Percentiles rank a stretch among this genome's conserved stretches.
Conservation (phyloP, 2,329 filamentous ascomycete species). For the Huntiella abstrusa region DNA sequence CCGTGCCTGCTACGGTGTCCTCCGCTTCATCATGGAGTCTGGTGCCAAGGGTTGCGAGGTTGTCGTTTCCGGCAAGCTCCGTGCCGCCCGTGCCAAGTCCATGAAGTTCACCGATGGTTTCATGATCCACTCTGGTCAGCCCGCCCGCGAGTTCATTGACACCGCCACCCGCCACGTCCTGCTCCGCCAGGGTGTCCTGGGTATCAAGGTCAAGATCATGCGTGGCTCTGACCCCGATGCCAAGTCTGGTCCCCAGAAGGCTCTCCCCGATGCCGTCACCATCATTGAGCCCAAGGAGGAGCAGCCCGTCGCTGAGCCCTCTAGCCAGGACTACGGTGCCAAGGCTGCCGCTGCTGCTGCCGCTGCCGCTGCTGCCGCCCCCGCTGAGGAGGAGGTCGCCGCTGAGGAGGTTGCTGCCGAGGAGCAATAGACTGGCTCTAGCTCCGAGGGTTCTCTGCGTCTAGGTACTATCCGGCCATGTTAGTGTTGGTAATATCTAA, state of each 20-base stretch:
- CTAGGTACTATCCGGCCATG: constrained; percentile 9
- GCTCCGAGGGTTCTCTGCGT: constrained; percentile 11
- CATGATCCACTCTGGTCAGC: constrained; percentile 99
- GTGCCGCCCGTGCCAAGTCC: constrained; percentile 96
- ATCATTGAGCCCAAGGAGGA: constrained; percentile 99
- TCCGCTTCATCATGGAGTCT: constrained; percentile 99
- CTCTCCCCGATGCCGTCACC: constrained; percentile 93
- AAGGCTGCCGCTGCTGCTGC: constrained; percentile 58
- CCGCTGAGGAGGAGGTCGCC: constrained; percentile 35
- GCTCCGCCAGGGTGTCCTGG: constrained; percentile 96
- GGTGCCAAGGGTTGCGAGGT: constrained; percentile 99
- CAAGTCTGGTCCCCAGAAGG: constrained; percentile 95
- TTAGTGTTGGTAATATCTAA: constrained; percentile 7
- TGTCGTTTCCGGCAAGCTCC: constrained; percentile 96
- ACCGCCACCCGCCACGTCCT: constrained; percentile 96
- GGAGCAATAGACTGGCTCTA: constrained; percentile 20
- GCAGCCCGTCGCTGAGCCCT: constrained; percentile 81
- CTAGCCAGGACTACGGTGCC: constrained; percentile 96
- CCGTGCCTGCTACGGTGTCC: constrained; percentile 98
- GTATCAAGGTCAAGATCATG: constrained; percentile 99
- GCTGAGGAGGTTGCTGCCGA: constrained; percentile 31
- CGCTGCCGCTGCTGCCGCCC: constrained; percentile 35
- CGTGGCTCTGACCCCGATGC: constrained; percentile 97
- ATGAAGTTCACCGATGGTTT: constrained; percentile 99
- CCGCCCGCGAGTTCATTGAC: constrained; percentile 99